Percentiles rank a stretch among this genome's conserved stretches.
Evolutionary conservation across 495 filamentous ascomycete genomes (phyloP).

Genomic region (Opeltia flavorubescens): DNA sequence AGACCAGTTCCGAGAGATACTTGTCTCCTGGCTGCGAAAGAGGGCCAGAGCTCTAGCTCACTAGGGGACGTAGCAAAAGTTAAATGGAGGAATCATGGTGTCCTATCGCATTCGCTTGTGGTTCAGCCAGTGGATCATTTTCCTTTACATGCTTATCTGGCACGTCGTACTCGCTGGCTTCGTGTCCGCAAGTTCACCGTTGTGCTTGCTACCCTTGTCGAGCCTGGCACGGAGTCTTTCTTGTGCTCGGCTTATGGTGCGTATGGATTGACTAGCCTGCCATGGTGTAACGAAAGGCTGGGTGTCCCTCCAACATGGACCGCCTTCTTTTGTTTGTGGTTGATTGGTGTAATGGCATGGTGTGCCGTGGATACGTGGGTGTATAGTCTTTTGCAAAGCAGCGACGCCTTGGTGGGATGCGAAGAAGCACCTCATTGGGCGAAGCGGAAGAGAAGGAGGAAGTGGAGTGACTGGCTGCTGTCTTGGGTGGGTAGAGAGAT

Average conservation of each 20-base stretch:
- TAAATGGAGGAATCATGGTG: slow-evolving; percentile 56
- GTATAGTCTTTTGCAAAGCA: slow-evolving; percentile 43
- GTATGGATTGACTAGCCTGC: slow-evolving; percentile 61
- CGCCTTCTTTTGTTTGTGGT: slow-evolving; percentile 50
- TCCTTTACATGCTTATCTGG: slow-evolving; percentile 65
- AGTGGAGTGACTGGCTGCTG: slow-evolving; percentile 43
- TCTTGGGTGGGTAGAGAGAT: slow-evolving; percentile 80
- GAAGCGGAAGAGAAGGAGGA: slow-evolving; percentile 12
- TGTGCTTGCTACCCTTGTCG: slow-evolving; percentile 74
- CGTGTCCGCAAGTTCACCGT: slow-evolving; percentile 93
- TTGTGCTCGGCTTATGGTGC: slow-evolving; percentile 68
- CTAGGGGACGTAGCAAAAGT: not conserved
- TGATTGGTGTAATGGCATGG: slow-evolving; percentile 54
- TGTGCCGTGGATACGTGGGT: slow-evolving; percentile 57
- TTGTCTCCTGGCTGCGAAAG: slow-evolving; percentile 18
- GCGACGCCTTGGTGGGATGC: not conserved
- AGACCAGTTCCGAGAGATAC: slow-evolving; percentile 26
- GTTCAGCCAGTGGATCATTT: slow-evolving; percentile 80
- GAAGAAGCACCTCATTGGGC: slow-evolving; percentile 3
- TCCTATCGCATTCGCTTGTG: slow-evolving; percentile 54
- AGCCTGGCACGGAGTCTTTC: slow-evolving; percentile 85
- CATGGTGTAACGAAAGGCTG: slow-evolving; percentile 39
- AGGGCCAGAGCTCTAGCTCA: slow-evolving; percentile 22
- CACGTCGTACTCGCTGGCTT: slow-evolving; percentile 78
- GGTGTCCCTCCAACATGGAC: slow-evolving; percentile 54